Conservation (phyloP, 768 basidiomycete genomes). For the Tulasnella sp. region DNA sequence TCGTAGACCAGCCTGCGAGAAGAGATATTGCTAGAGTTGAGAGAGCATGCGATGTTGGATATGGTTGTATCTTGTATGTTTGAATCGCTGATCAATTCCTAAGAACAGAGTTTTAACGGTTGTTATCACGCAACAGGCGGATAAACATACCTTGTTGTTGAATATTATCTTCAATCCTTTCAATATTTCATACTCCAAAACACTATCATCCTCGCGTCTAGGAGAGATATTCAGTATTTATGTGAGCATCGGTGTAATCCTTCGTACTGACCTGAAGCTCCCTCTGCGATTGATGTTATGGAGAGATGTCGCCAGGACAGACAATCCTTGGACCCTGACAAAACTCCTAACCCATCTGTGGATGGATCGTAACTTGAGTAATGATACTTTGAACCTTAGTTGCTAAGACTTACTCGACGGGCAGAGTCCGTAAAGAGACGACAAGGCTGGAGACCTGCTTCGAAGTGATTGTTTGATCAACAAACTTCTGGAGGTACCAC, state of each 20-base stretch:
- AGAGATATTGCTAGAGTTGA: slow-evolving; percentile 69
- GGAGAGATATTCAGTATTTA: background rate
- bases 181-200: slow-evolving; percentile 76
- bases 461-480: slow-evolving; percentile 73
- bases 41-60: slow-evolving; percentile 66
- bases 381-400: background rate
- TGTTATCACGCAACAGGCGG: slow-evolving; percentile 12
- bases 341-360: slow-evolving; percentile 73
- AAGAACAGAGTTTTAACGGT: slow-evolving; percentile 1
- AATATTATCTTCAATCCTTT: slow-evolving; percentile 80
- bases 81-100: no score
- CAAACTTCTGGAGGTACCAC: slow-evolving; percentile 86
- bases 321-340: slow-evolving; percentile 65
- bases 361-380: background rate
- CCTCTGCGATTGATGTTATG: slow-evolving; percentile 65
- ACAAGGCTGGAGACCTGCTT: slow-evolving; percentile 69
- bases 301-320: slow-evolving; percentile 71
- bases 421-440: slow-evolving; percentile 70
- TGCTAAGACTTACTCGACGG: slow-evolving; percentile 49
- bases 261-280: slow-evolving; percentile 40
- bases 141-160: slow-evolving; percentile 44
- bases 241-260: background rate
- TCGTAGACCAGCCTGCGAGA: slow-evolving; percentile 74
- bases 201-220: slow-evolving; percentile 54
- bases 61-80: slow-evolving; percentile 41